Base-by-base conservation (phyloP, 2,329 filamentous ascomycete genomes). In the Allantophomopsis lycopodina region DNA sequence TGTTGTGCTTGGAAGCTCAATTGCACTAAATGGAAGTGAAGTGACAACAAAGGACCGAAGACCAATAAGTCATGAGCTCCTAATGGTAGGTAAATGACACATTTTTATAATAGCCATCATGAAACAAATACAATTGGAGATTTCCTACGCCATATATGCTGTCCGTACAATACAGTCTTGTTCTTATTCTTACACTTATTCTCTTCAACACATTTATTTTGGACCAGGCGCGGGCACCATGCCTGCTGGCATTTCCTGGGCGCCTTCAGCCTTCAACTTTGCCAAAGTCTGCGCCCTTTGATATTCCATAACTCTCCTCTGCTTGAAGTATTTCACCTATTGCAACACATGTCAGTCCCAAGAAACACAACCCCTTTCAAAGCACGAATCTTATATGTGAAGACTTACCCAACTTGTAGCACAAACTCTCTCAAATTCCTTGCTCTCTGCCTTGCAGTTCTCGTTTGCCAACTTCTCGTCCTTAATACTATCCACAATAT, bases 221-320 rank as follows among this genome's bases (percentile, higher is more conserved):
- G 38, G 38, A 16, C 32, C 40, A 2, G 21, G 21, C 4, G 21
- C 7, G 15, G 40, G 38, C 30, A 42, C 33, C 10, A 39, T 33
- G 17, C 41, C 41, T 13, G 15, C 2, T 2, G 52, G 50, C 57
- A 84, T 68, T 59, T 72, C 68, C 46, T 71, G 66, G 11, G 82
- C 84, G 46, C 83, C 82, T 58, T 89, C 80, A 36, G 69, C 71
- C 56, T 81, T 71, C 51, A 94, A 73, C 55, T 76, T 75, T 51
- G 82, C 79, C 47, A 94, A 65, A 17, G 85, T 82, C 61, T 79
- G 69, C 54, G 83, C 80, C 61, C 89, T 86, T 52, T 94, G 83
- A 55, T 83, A 73, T 51, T 98, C 91, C 63, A 93, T 89, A 30
- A 96, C 85, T 53, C 91, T 73, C 64, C 87, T 83, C 62, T 95